Conservation (phyloP, 176 grass and related monocot species). For the Raddia distichophylla region DNA sequence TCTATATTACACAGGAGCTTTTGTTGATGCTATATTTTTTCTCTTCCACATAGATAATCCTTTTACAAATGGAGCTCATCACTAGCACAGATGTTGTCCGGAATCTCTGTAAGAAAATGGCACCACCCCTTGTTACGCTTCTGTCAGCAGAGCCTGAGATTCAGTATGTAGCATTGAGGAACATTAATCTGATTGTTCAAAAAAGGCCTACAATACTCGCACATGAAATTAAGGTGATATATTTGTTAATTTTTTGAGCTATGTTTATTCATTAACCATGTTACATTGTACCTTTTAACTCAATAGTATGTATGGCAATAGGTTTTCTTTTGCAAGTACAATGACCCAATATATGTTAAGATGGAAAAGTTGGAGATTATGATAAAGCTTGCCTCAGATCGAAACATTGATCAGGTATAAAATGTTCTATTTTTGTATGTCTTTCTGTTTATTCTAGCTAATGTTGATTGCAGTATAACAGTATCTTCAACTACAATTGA, state of each 20-base stretch:
- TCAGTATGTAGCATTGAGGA: slow-evolving; percentile 95
- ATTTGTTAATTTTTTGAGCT: slow-evolving; percentile 38
- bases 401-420: slow-evolving; percentile 97
- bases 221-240: slow-evolving; percentile 95
- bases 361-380: slow-evolving; percentile 99
- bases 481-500: background rate
- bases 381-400: slow-evolving; percentile 98
- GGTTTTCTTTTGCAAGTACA: slow-evolving; percentile 99
- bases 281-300: background rate
- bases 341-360: slow-evolving; percentile 97
- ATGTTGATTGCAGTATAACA: background rate
- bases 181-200: slow-evolving; percentile 99
- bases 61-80: slow-evolving; percentile 99
- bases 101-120: slow-evolving; percentile 99
- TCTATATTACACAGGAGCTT: slow-evolving; percentile 12
- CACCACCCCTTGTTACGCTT: slow-evolving; percentile 94
- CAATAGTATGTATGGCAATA: slow-evolving; percentile 39
- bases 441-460: background rate
- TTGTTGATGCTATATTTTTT: slow-evolving; percentile 6
- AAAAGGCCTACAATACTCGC: slow-evolving; percentile 99
- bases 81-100: slow-evolving; percentile 91
- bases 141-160: slow-evolving; percentile 98
- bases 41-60: slow-evolving; percentile 74
- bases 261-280: slow-evolving; percentile 33
- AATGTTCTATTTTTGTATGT: slow-evolving; percentile 38